Evolutionary conservation across 495 filamentous ascomycete genomes (phyloP).

Genomic region (Apiosordaria backusii): DNA sequence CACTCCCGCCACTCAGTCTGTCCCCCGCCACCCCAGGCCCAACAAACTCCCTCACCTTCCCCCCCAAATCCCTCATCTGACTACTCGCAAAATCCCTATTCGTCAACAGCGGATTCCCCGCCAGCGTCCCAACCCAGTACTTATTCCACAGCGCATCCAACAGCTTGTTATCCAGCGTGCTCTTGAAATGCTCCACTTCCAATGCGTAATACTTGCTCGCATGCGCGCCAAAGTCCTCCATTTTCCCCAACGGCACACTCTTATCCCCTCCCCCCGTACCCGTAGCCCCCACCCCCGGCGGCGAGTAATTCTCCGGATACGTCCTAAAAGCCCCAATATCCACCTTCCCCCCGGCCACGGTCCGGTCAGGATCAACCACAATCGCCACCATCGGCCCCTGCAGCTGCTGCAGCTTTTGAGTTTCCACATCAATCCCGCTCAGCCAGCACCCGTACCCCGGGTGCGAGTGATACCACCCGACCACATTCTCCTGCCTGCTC

Average conservation of each 20-base stretch:
- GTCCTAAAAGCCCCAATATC: constrained; percentile 97
- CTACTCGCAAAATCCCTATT: constrained; percentile 91
- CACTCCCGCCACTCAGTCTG: constrained; percentile 49
- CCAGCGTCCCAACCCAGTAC: constrained; percentile 98
- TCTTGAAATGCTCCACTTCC: constrained; percentile 90
- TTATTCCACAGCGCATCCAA: constrained; percentile 96
- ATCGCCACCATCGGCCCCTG: constrained; percentile 91
- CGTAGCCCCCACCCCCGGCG: neutral
- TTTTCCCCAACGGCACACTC: constrained; percentile 84
- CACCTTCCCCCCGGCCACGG: constrained; percentile 89
- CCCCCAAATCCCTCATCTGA: constrained; percentile 83
- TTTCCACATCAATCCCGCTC: constrained; percentile 89
- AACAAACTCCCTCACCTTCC: constrained; percentile 67
- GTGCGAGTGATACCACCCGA: constrained; percentile 98
- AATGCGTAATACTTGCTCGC: constrained; percentile 84
- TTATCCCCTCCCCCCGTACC: constrained; percentile 49
- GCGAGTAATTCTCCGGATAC: constrained; percentile 71
- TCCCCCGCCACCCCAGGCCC: neutral
- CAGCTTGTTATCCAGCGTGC: constrained; percentile 77
- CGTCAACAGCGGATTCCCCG: constrained; percentile 86
- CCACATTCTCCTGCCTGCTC: constrained; percentile 78
- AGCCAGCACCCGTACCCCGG: constrained; percentile 99
- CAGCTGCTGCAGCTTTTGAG: constrained; percentile 79
- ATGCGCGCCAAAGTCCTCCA: constrained; percentile 95
- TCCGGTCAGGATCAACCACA: constrained; percentile 95